phyloP scores from a whole-genome alignment of 2,329 filamentous ascomycete species.

The Pyrenophora graminea region DNA sequence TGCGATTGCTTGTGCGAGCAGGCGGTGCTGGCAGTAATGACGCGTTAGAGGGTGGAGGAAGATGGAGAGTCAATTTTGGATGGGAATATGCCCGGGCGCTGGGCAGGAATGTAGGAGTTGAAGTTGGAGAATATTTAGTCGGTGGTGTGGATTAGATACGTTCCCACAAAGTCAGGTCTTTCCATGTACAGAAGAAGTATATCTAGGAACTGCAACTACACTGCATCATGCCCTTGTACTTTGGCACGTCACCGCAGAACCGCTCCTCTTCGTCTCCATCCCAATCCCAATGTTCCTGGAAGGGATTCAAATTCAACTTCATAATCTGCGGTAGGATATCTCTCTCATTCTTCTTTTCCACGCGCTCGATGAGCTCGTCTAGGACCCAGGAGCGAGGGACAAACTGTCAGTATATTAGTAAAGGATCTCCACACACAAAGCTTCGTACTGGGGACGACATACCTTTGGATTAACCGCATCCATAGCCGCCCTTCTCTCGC shows the following conservation, averaged over 20 bases:
- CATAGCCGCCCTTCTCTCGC: conserved; percentile 51
- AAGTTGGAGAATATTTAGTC: conserved; percentile 68
- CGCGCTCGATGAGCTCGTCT: conserved; percentile 87
- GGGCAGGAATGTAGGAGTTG: conserved; percentile 75
- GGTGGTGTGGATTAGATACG: conserved; percentile 38
- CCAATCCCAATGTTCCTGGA: conserved; percentile 74
- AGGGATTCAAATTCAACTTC: conserved; percentile 82
- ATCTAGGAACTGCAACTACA: conserved; percentile 84
- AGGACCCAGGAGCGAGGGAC: conserved; percentile 88
- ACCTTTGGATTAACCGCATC: conserved; percentile 7
- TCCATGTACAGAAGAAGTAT: too few species aligned
- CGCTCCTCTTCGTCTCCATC: conserved; percentile 76
- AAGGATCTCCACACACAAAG: not conserved
- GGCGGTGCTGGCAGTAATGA: conserved; percentile 63
- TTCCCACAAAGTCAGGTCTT: too few species aligned
- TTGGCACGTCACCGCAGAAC: conserved; percentile 85
- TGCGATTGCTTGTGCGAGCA: conserved; percentile 67
- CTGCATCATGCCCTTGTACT: conserved; percentile 77
- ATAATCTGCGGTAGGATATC: conserved; percentile 77
- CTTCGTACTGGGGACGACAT: not conserved
- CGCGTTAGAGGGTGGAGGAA: conserved; percentile 68
- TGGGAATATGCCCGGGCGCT: conserved; percentile 76
- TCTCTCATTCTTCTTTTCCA: conserved; percentile 81
- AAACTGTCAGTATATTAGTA: conserved; percentile 58
- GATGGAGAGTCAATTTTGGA: conserved; percentile 78